Conservation (phyloP, 2,329 filamentous ascomycete genomes). For the Sporothrix curviconia region DNA sequence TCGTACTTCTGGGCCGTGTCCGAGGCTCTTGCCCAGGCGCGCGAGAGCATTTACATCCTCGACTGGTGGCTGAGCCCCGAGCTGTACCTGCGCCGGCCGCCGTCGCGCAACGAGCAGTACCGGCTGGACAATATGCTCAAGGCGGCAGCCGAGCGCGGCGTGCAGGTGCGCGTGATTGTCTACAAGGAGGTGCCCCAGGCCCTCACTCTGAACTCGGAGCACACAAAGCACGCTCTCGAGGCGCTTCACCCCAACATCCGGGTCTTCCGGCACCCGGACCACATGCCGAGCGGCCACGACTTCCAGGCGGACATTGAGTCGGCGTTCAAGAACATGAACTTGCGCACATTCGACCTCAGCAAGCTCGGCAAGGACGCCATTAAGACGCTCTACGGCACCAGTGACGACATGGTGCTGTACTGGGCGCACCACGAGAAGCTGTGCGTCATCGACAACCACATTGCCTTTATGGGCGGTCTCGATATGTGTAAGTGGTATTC, state of each 20-base stretch:
- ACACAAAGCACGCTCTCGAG: slow-evolving; percentile 76
- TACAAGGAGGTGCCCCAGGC: slow-evolving; percentile 88
- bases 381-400: slow-evolving; percentile 73
- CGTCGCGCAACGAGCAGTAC: slow-evolving; percentile 74
- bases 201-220: slow-evolving; percentile 49
- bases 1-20: slow-evolving; percentile 83
- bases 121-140: slow-evolving; percentile 77
- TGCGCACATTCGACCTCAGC: slow-evolving; percentile 48
- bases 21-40: slow-evolving; percentile 62
- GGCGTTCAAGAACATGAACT: slow-evolving; percentile 41
- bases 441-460: slow-evolving; percentile 68
- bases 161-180: slow-evolving; percentile 77
- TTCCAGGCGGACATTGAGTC: slow-evolving; percentile 62
- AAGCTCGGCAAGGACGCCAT: slow-evolving; percentile 66
- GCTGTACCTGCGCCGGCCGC: slow-evolving; percentile 77
- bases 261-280: slow-evolving; percentile 87
- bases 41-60: slow-evolving; percentile 74
- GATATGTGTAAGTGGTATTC: slow-evolving; percentile 67
- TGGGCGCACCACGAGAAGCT: slow-evolving; percentile 96
- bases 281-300: slow-evolving; percentile 66
- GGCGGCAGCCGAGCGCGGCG: slow-evolving; percentile 75
- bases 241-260: slow-evolving; percentile 73
- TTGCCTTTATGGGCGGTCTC: slow-evolving; percentile 86
- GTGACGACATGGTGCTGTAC: slow-evolving; percentile 74
- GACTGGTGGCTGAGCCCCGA: slow-evolving; percentile 91